phyloP scores from a whole-genome alignment of 768 basidiomycete genomes.

The Lactarius quietus region DNA sequence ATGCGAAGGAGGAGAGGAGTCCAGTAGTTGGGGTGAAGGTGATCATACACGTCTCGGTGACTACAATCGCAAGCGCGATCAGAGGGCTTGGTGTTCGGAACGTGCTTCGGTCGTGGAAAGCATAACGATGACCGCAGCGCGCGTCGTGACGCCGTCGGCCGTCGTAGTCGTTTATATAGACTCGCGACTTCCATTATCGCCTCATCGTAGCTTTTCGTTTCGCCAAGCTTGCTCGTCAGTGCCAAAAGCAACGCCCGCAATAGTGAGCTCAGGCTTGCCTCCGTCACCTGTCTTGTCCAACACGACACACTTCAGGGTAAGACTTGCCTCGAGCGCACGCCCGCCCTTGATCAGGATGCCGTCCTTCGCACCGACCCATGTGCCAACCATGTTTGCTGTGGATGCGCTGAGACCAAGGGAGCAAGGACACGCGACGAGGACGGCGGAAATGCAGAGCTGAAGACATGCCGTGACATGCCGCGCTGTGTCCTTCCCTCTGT shows the following conservation, averaged over 20 bases:
- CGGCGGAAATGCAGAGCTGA: slow-evolving; percentile 95
- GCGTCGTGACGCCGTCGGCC: slow-evolving; percentile 58
- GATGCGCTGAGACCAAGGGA: slow-evolving; percentile 95
- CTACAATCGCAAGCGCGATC: too few relatives aligned
- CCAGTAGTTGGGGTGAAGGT: too few relatives aligned
- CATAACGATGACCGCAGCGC: slow-evolving; percentile 69
- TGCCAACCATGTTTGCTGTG: slow-evolving; percentile 99
- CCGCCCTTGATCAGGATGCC: slow-evolving; percentile 99
- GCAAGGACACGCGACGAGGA: slow-evolving; percentile 98
- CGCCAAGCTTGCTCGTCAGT: slow-evolving; percentile 35
- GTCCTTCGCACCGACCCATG: slow-evolving; percentile 93
- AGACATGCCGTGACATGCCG: slow-evolving; percentile 88
- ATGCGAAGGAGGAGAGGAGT: too few relatives aligned
- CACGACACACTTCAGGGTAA: slow-evolving; percentile 73
- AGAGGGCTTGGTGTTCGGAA: slow-evolving; percentile 97
- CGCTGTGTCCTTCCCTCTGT: too few relatives aligned
- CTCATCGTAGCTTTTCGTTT: slow-evolving; percentile 23
- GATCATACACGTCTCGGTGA: too few relatives aligned
- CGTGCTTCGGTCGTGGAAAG: slow-evolving; percentile 83
- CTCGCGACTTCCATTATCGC: slow-evolving; percentile 24
- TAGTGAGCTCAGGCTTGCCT: slow-evolving; percentile 86
- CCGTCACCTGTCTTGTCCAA: slow-evolving; percentile 98
- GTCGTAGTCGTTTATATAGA: slow-evolving; percentile 36
- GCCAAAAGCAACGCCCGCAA: slow-evolving; percentile 79
- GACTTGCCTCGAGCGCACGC: slow-evolving; percentile 88